Conservation (phyloP, 2,329 filamentous ascomycete species). For the Cadophora malorum region DNA sequence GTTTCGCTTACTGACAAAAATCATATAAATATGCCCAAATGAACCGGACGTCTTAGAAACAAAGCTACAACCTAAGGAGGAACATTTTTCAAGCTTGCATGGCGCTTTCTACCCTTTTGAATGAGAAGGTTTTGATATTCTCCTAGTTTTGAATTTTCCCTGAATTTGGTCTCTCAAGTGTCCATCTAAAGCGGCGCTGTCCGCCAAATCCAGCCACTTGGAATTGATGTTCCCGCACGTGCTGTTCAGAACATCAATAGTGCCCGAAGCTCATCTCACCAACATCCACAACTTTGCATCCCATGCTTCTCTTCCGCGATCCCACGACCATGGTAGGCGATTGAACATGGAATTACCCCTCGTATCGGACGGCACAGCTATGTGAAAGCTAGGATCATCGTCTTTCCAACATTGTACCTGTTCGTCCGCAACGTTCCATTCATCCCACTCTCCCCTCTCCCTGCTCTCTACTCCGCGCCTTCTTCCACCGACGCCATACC, state of each 20-base stretch:
- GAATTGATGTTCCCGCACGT: slow-evolving; percentile 8
- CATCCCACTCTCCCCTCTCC: slow-evolving; percentile 25
- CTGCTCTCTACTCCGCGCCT: not conserved
- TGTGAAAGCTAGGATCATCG: not conserved
- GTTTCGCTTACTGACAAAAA: not conserved
- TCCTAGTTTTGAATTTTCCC: too few species aligned
- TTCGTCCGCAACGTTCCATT: slow-evolving; percentile 18
- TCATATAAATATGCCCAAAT: not conserved
- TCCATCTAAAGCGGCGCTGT: slow-evolving; percentile 8
- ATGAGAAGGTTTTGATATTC: too few species aligned
- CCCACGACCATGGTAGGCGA: not conserved
- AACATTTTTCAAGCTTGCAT: not conserved
- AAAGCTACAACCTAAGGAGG: not conserved
- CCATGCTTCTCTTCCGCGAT: not conserved
- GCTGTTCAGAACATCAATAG: not conserved
- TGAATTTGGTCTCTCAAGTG: not conserved
- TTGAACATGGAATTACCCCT: not conserved
- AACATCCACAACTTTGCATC: not conserved
- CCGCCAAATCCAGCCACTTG: slow-evolving; percentile 1
- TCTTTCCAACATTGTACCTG: not conserved
- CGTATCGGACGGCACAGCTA: not conserved
- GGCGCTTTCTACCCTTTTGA: too few species aligned
- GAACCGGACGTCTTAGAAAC: not conserved
- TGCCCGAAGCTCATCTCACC: not conserved
- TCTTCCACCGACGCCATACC: slow-evolving; percentile 23